Percentiles rank a stretch among this genome's conserved stretches.
Conservation (phyloP, 2,329 filamentous ascomycete species). For the Penicillium nordicum region DNA sequence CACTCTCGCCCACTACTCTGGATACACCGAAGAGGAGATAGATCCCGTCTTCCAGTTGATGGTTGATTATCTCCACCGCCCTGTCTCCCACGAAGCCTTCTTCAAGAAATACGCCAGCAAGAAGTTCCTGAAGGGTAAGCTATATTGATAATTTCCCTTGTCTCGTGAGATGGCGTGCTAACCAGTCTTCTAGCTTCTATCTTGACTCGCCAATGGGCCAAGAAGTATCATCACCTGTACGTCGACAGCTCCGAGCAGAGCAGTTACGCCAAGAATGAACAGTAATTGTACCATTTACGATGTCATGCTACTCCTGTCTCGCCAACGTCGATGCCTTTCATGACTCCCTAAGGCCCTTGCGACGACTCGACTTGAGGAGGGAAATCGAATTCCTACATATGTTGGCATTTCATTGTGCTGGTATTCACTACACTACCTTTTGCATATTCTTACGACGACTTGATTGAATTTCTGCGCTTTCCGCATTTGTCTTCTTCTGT, state of each 20-base stretch:
- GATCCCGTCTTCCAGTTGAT: slow-evolving; percentile 88
- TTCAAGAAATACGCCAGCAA: slow-evolving; percentile 99
- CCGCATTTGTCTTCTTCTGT: slow-evolving; percentile 36
- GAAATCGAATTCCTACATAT: slow-evolving; percentile 36
- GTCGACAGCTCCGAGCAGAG: slow-evolving; percentile 35
- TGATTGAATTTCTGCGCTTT: slow-evolving; percentile 33
- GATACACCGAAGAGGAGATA: slow-evolving; percentile 90
- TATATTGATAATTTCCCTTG: neutral
- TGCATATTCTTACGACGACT: slow-evolving; percentile 42
- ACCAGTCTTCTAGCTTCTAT: slow-evolving; percentile 67
- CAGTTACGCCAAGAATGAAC: slow-evolving; percentile 34
- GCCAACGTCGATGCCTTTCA: slow-evolving; percentile 22
- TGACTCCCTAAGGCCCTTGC: slow-evolving; percentile 23
- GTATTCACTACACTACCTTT: slow-evolving; percentile 38
- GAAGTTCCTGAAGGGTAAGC: slow-evolving; percentile 94
- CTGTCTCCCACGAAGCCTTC: slow-evolving; percentile 91
- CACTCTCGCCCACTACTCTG: slow-evolving; percentile 84
- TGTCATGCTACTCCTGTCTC: slow-evolving; percentile 25
- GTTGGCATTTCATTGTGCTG: slow-evolving; percentile 42
- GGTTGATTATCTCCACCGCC: slow-evolving; percentile 91
- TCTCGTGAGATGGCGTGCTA: slow-evolving; percentile 8
- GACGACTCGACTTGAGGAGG: slow-evolving; percentile 20
- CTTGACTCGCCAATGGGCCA: slow-evolving; percentile 87
- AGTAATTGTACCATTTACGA: slow-evolving; percentile 27
- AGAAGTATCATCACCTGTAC: slow-evolving; percentile 60